These are phyloP conservation scores for Fusarium dlaminii DNA, from an alignment of 2,329 filamentous ascomycete species.

Conservation along the genomic window DNA sequence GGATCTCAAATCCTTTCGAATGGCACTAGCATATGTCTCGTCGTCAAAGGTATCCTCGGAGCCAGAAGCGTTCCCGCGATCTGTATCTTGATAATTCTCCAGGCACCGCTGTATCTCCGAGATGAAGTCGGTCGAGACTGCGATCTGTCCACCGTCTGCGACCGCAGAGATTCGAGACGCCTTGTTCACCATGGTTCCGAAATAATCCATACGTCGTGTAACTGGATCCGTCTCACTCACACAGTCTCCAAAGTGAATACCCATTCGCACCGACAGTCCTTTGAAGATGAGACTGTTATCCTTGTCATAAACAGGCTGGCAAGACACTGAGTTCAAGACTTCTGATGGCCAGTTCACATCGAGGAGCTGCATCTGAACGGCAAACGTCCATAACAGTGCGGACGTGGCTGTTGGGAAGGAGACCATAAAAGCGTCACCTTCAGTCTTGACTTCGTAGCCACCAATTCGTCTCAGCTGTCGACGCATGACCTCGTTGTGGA, in stretches of 20 bases:
- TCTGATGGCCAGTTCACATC: conserved; percentile 94
- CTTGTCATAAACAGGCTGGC: conserved; percentile 82
- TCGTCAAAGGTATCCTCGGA: conserved; percentile 77
- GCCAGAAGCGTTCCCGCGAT: conserved; percentile 72
- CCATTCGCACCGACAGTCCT: conserved; percentile 95
- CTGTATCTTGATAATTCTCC: conserved; percentile 88
- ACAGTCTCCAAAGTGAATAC: conserved; percentile 93
- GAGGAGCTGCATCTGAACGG: conserved; percentile 86
- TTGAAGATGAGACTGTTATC: conserved; percentile 92
- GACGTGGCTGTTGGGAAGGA: conserved; percentile 97
- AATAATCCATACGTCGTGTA: conserved; percentile 98
- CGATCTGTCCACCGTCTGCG: conserved; percentile 96
- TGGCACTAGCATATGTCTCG: conserved; percentile 77
- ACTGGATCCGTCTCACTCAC: conserved; percentile 97
- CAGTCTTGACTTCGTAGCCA: conserved; percentile 98
- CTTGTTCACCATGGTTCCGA: conserved; percentile 98
- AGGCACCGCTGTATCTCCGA: conserved; percentile 92
- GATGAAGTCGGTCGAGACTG: conserved; percentile 96
- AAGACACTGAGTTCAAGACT: conserved; percentile 85
- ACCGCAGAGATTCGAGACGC: conserved; percentile 93
- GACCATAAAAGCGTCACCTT: conserved; percentile 99
- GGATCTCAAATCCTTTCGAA: conserved; percentile 86
- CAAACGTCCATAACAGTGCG: conserved; percentile 94
- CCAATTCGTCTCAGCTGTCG: conserved; percentile 92
- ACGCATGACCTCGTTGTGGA: conserved; percentile 97